These are phyloP conservation scores for Xylaria curta DNA, from an alignment of 495 filamentous ascomycete genomes.

Conservation along the genomic window DNA sequence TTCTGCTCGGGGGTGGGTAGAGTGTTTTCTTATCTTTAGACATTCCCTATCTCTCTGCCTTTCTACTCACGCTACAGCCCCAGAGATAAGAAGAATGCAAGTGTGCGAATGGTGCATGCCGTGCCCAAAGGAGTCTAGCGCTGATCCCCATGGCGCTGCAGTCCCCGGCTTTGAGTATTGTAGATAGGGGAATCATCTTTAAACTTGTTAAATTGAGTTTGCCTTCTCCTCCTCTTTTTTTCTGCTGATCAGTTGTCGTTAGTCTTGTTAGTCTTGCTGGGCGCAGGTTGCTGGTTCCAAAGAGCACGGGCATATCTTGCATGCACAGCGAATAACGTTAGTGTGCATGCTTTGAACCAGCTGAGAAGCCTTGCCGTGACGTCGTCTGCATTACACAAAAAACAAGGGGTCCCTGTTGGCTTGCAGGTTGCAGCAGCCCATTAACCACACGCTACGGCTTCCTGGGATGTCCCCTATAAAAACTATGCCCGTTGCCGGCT, in stretches of 20 bases:
- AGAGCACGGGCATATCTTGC: not conserved
- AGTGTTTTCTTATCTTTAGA: conserved; percentile 27
- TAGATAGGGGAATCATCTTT: not conserved
- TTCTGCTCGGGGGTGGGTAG: not conserved
- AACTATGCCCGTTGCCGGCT: conserved; percentile 8
- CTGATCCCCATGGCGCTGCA: not conserved
- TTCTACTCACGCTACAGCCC: not conserved
- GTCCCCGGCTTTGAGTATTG: not conserved
- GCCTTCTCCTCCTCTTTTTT: not conserved
- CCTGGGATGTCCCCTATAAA: not conserved
- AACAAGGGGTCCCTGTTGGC: conserved; percentile 10
- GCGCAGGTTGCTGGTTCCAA: not conserved
- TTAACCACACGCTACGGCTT: not conserved
- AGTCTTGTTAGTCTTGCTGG: not conserved
- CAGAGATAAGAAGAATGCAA: conserved; percentile 23
- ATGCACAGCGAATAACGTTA: conserved; percentile 8
- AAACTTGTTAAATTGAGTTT: not conserved
- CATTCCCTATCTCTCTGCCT: not conserved
- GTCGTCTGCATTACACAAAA: conserved; percentile 11
- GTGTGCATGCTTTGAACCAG: conserved; percentile 12
- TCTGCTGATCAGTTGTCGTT: not conserved
- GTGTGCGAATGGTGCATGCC: not conserved
- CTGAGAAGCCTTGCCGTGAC: conserved; percentile 27
- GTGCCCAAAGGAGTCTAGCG: conserved; percentile 14
- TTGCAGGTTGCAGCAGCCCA: conserved; percentile 3